A percentile compares a stretch with the other conserved stretches of the same genome.
Conservation (phyloP, 2,329 filamentous ascomycete genomes). For the Paecilomyces sp. region DNA sequence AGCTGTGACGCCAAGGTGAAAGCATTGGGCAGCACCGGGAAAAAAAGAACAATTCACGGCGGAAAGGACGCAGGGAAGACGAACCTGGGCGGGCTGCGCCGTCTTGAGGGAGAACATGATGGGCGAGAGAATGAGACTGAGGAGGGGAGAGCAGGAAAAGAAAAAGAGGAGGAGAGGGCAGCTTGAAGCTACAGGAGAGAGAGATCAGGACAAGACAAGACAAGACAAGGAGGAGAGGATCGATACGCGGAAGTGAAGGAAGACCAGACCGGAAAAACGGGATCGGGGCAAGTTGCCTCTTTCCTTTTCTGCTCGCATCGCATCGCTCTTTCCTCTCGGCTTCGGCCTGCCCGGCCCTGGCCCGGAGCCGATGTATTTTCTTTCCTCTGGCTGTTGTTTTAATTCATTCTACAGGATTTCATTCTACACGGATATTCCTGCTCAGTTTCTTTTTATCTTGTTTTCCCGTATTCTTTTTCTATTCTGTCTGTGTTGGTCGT, state of each 20-base stretch:
- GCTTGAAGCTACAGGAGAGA: slow-evolving; percentile 6
- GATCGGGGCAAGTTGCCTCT: not conserved
- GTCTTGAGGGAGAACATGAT: slow-evolving; percentile 34
- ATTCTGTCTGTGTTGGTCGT: not conserved
- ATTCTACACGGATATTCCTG: not conserved
- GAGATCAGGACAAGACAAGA: not conserved
- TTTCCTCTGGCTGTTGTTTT: too few relatives aligned
- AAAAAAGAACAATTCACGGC: not conserved
- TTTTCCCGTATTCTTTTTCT: not conserved
- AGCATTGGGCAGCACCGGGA: slow-evolving; percentile 28
- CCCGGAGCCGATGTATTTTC: not conserved
- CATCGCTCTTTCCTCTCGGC: too few relatives aligned
- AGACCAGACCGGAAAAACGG: slow-evolving; percentile 22
- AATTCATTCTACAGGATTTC: too few relatives aligned
- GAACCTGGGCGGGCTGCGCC: slow-evolving; percentile 35
- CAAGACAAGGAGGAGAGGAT: too few relatives aligned
- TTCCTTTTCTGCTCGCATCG: too few relatives aligned
- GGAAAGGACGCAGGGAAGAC: slow-evolving; percentile 6
- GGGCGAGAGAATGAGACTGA: slow-evolving; percentile 10
- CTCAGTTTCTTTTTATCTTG: not conserved
- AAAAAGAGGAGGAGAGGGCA: slow-evolving; percentile 4
- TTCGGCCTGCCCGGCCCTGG: too few relatives aligned
- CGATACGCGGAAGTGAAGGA: slow-evolving; percentile 4
- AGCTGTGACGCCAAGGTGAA: slow-evolving; percentile 38
- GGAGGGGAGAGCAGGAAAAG: slow-evolving; percentile 6